Evolutionary conservation across 2,329 filamentous ascomycete species (phyloP), one percentile per base, ranked within the genome.

Genomic region (Sporothrix phasma): DNA sequence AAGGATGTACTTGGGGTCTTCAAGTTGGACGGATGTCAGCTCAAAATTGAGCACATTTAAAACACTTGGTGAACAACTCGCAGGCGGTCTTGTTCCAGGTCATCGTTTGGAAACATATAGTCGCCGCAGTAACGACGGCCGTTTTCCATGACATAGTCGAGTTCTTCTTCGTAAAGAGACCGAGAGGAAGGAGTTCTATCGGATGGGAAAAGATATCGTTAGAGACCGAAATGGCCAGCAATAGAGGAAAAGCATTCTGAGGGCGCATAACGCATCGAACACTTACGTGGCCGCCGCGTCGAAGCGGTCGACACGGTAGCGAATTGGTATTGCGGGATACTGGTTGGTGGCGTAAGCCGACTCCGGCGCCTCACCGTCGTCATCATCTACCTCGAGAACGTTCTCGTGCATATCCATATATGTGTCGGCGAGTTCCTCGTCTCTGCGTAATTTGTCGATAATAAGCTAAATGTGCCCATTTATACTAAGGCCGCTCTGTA

Each of bases 41-140:
- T 74, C 69, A 10, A 73, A 67, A 65, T 72, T 54, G 62, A 73
- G 73, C 24, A 72, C 61, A 63, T 73, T 70, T 34, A 73, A 69
- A 70, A 73, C 26, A 73, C 71, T 59, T 74, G 71, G 67, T 74
- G 72, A 43, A 72, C 63, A 56, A 74, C 70, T 34, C 72, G 73
- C 67, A 74, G 68, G 2, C 74, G 72, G 26, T 73, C 73, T 64
- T 74, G 73, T 72, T 86, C 83, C 5, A 78, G 73, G 58, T 84
- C 83, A 66, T 86, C 84, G 63, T 85, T 86, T 29, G 84, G 83
- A 59, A 85, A 83, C 63, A 80, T 80, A 69, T 86, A 86, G 11
- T 81, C 83, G 47, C 76, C 76, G 69, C 84, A 83, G 65, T 85
- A 86, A 29, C 83, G 76, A 26, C 82, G 76, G n/a, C 83, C 83